These are phyloP conservation scores for Nicotiana obtusifolia DNA, from an alignment of 257 asterid species.

Conservation along the genomic window DNA sequence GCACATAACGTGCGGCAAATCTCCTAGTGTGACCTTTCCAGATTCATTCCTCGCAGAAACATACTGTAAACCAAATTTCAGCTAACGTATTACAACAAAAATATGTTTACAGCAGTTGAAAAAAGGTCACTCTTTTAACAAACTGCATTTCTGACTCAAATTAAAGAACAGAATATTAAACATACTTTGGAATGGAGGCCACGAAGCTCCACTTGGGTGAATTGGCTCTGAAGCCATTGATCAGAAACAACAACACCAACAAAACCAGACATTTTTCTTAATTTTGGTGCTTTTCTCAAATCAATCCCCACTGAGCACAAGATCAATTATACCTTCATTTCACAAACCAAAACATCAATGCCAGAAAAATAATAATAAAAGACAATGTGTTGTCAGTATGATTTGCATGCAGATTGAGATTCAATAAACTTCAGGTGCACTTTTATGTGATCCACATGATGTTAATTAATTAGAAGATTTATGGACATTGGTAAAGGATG, in stretches of 20 bases:
- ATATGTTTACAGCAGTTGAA: not conserved
- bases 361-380: not conserved
- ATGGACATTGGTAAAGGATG: not conserved
- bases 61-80: slow-evolving; percentile 28
- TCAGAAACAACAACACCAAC: slow-evolving; percentile 64
- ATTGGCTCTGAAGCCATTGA: slow-evolving; percentile 69
- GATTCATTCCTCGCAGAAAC: slow-evolving; percentile 32
- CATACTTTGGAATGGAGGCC: slow-evolving; percentile 52
- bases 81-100: not conserved
- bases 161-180: not conserved
- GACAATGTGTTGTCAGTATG: not conserved
- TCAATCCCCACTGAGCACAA: not conserved
- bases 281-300: not conserved
- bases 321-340: not conserved
- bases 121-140: not conserved
- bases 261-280: slow-evolving; percentile 45
- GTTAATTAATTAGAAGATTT: not conserved
- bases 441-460: not conserved
- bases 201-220: slow-evolving; percentile 73
- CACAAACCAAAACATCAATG: not conserved
- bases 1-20: slow-evolving; percentile 49
- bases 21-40: slow-evolving; percentile 44
- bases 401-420: not conserved
- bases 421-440: not conserved
- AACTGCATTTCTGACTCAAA: too few species aligned